Evolutionary conservation across 129 eudicot genomes (phyloP), one percentile per base, ranked within the genome.

Genomic region (Solidago caesia): DNA sequence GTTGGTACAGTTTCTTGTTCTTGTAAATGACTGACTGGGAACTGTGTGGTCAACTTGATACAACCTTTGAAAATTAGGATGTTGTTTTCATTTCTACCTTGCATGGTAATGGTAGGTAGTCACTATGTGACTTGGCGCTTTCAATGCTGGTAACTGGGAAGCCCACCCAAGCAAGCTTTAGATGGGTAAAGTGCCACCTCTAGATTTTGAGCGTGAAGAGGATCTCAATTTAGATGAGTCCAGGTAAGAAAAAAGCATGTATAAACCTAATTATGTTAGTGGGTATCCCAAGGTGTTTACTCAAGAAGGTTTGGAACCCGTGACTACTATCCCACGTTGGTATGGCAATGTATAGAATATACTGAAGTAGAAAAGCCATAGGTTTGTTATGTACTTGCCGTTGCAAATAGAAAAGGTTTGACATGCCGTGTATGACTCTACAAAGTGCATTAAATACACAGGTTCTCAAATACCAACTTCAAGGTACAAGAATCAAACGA

Each of bases 21-120:
- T 93, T 49, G 89, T 93, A 64, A 93, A 93, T 42, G 97, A 93
- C 63, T 90, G 97, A 90, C 70, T 93, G 98, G 98, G 98, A 93
- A 78, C 83, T 90, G 72, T 90, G 91, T 7, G 97, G 97, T n/a
- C 98, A 93, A 75, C 96, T 93, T 53, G 98, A 93, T 27, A 93
- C 98, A 10, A 79, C 83, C 5, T 82, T 93, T 75, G 98, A 93
- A 80, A 96, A 88, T 41, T 90, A 93, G 84, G 98, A 93, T 71
- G 80, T 67, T 4, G 98, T 93, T 57, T 93, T 93, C 87, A 93
- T 93, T 25, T 93, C 98, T 29, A 93, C 98, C 48, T 78, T 93
- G 79, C 98, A n/a, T n/a, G n/a, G n/a, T n/a, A n/a, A 93, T 55
- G 98, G 98, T n/a, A 97, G 98, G 77, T 93, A 82, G 80, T 15